These are phyloP conservation scores for Anethum foeniculum DNA, from an alignment of 140 eudicot species.

Conservation along the genomic window DNA sequence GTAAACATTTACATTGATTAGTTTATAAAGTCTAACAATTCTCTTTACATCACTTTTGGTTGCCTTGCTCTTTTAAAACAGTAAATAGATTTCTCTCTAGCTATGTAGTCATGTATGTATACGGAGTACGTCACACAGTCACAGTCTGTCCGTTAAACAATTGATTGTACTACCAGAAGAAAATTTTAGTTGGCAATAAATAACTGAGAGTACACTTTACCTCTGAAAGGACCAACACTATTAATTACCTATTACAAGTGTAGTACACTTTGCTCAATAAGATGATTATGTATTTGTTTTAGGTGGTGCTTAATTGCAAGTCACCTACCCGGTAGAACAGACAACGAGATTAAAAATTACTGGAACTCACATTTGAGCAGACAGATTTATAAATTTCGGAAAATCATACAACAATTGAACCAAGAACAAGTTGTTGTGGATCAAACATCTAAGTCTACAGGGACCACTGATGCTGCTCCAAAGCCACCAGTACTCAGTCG, in stretches of 20 bases:
- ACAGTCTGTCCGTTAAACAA: neutral
- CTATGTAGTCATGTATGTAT: no score
- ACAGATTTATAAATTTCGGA: slow-evolving; percentile 28
- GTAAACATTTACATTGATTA: no score
- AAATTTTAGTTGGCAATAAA: no score
- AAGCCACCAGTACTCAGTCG: neutral
- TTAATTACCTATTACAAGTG: no score
- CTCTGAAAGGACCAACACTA: no score
- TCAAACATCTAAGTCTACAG: slow-evolving; percentile 1
- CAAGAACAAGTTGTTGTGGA: neutral
- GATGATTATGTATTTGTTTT: neutral
- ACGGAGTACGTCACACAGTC: neutral
- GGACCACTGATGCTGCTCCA: neutral
- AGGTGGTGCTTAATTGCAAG: slow-evolving; percentile 81
- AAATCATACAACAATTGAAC: slow-evolving; percentile 1
- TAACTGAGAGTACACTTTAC: no score
- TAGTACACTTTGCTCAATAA: neutral
- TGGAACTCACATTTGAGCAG: slow-evolving; percentile 79
- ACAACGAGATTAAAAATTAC: slow-evolving; percentile 72
- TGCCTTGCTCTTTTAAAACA: neutral
- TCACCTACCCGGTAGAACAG: slow-evolving; percentile 68
- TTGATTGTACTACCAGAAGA: neutral
- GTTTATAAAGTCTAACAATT: no score
- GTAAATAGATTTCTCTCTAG: no score
- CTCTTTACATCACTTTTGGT: neutral